Percentiles rank a stretch among this genome's conserved stretches.
phyloP scores from a whole-genome alignment of 2,329 filamentous ascomycete genomes.

The Fusarium decemcellulare region DNA sequence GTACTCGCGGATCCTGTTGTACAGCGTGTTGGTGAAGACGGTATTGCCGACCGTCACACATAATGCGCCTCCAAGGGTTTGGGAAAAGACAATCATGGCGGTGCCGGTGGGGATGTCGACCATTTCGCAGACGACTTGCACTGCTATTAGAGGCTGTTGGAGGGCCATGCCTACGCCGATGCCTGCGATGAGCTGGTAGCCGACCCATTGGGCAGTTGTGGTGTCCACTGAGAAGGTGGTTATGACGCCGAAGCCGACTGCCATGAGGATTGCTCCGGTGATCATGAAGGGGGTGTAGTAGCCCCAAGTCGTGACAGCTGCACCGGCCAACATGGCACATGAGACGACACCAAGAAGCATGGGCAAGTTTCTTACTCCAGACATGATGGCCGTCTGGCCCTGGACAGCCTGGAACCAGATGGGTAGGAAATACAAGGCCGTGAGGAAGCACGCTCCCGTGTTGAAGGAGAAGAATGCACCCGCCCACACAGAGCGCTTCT shows the following conservation, averaged over 20 bases:
- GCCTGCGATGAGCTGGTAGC: conserved; percentile 56
- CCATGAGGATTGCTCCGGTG: conserved; percentile 50
- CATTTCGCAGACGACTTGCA: conserved; percentile 54
- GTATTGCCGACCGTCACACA: conserved; percentile 65
- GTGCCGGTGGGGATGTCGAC: conserved; percentile 54
- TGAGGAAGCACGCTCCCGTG: conserved; percentile 53
- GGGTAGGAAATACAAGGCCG: conserved; percentile 56
- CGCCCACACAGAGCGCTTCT: conserved; percentile 56
- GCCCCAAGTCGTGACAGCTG: conserved; percentile 54
- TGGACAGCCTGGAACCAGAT: conserved; percentile 64
- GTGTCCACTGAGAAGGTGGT: conserved; percentile 57
- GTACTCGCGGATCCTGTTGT: conserved; percentile 53
- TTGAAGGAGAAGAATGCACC: conserved; percentile 55
- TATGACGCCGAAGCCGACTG: conserved; percentile 58
- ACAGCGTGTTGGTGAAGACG: conserved; percentile 64
- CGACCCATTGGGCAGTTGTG: conserved; percentile 56
- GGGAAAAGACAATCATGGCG: conserved; percentile 49
- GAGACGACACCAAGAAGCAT: conserved; percentile 56
- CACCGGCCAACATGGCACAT: conserved; percentile 52
- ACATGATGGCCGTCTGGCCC: conserved; percentile 54
- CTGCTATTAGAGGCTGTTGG: conserved; percentile 62
- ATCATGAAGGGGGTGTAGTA: conserved; percentile 63
- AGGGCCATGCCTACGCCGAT: conserved; percentile 58
- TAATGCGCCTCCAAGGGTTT: conserved; percentile 58
- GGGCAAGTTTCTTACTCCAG: conserved; percentile 59